Base-by-base conservation (phyloP, 2,329 filamentous ascomycete genomes). In the Aspergillus fischeri region DNA sequence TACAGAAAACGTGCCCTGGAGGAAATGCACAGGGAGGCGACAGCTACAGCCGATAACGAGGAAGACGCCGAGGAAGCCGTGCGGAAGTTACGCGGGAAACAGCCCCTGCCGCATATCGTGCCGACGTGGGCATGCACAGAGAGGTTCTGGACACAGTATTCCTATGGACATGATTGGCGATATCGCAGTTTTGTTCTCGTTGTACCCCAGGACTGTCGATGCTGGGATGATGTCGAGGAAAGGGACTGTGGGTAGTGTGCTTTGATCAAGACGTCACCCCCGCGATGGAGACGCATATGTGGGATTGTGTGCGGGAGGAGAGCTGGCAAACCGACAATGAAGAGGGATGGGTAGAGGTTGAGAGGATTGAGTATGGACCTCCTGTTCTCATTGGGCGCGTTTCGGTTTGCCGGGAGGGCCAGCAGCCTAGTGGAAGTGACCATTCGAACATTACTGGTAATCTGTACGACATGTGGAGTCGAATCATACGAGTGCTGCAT, bases 181-280 rank as follows among this genome's bases (percentile, higher is more conserved):
- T 44, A 44, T 21, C 41, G 41, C n/a, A 21, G 41, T 21, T 21
- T 44, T 11, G 14, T 44, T 1, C 41, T 44, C 6, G 47, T 51
- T 5, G 48, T 55, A 14, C 53, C 53, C 3, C 27, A 25, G 25
- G 48, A 44, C 5, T 55, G 48, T 47, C 3, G n/a, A 20, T 29
- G 14, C 20, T 61, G 57, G 60, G 50, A 48, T 1, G 60, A 61
- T 44, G 28, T 61, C 8, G 14, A 51, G 44, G 44, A 50, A 35
- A 55, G 47, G 57, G 60, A 20, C 21, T 60, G 21, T 55, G 51
- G n/a, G 24, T 55, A 27, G 57, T 58, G 1, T 35, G 25, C n/a
- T 61, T 61, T 25, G 57, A 61, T n/a, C 54, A 54, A 41, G 57
- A 61, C 41, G 52, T 57, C 5, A 24, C 49, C n/a, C 51, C 38